Conservation (phyloP, 2,329 filamentous ascomycete genomes). For the Hymenoscyphus scutula region DNA sequence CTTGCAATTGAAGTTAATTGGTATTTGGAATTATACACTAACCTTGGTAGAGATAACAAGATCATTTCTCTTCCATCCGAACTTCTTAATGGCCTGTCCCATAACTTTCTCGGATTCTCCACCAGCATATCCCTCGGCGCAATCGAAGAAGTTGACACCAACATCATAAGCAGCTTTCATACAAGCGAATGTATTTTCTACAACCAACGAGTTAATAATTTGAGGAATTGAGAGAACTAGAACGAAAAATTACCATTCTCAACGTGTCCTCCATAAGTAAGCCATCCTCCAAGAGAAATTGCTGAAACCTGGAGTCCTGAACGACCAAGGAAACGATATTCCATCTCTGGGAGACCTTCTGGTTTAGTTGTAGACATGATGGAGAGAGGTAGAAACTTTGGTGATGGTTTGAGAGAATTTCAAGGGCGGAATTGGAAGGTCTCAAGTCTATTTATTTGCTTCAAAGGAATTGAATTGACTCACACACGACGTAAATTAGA, state of each 20-base stretch:
- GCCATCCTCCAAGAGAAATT: constrained; percentile 69
- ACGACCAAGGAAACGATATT: constrained; percentile 69
- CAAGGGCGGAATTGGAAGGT: not conserved
- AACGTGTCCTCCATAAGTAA: constrained; percentile 74
- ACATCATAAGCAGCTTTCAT: constrained; percentile 59
- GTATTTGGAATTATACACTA: not conserved
- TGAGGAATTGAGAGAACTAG: not conserved
- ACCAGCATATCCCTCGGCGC: constrained; percentile 52
- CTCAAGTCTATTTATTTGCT: not conserved
- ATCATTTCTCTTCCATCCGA: constrained; percentile 55
- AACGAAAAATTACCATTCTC: constrained; percentile 53
- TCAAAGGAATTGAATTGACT: too few species aligned
- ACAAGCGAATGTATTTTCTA: constrained; percentile 57
- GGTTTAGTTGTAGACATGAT: constrained; percentile 33
- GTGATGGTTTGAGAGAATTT: not conserved
- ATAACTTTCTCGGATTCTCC: constrained; percentile 55
- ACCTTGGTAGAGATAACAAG: constrained; percentile 57
- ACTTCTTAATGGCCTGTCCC: constrained; percentile 55
- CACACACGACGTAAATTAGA: not conserved
- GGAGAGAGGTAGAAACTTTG: not conserved
- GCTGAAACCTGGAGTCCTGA: constrained; percentile 73
- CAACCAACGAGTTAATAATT: not conserved
- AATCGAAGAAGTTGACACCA: constrained; percentile 59
- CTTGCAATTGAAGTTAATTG: not conserved
- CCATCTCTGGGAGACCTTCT: constrained; percentile 53